phyloP scores from a whole-genome alignment of 495 filamentous ascomycete genomes.

The Diplogelasinospora grovesii region DNA sequence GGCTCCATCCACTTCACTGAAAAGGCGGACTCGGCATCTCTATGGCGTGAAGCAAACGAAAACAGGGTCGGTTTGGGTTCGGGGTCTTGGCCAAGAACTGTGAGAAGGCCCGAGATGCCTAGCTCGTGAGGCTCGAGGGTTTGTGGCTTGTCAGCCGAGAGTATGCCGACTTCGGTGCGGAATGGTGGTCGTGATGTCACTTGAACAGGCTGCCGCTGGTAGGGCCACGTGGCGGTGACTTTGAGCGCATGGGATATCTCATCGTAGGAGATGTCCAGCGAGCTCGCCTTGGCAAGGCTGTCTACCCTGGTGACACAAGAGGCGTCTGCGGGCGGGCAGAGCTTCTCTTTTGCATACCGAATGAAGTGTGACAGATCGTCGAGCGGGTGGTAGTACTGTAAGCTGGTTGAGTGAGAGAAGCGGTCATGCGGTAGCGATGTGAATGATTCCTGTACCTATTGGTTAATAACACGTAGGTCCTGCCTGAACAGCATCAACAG shows the following conservation, averaged over 20 bases:
- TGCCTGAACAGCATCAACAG: no score
- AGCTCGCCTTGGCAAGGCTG: constrained; percentile 42
- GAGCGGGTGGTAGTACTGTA: constrained; percentile 63
- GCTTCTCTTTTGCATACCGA: constrained; percentile 47
- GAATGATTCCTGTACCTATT: constrained; percentile 64
- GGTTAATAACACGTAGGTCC: no score
- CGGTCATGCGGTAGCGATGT: constrained; percentile 55
- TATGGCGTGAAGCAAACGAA: constrained; percentile 82
- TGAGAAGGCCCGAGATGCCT: constrained; percentile 70
- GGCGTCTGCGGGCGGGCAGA: constrained; percentile 41
- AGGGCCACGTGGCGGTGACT: constrained; percentile 55
- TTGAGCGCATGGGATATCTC: constrained; percentile 58
- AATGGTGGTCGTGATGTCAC: constrained; percentile 26
- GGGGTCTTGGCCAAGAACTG: constrained; percentile 68
- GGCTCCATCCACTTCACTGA: constrained; percentile 55
- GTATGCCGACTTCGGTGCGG: constrained; percentile 73
- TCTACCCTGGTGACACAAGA: constrained; percentile 31
- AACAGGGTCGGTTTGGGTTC: constrained; percentile 67
- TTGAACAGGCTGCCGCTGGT: constrained; percentile 31
- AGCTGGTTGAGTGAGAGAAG: constrained; percentile 57
- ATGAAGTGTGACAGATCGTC: constrained; percentile 50
- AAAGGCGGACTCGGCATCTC: constrained; percentile 46
- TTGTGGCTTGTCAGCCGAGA: constrained; percentile 56
- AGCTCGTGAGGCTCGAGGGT: constrained; percentile 61
- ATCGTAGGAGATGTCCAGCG: constrained; percentile 76